Evolutionary conservation across 805 yeast species (phyloP).

Genomic region (Wickerhamiella siamensis): DNA sequence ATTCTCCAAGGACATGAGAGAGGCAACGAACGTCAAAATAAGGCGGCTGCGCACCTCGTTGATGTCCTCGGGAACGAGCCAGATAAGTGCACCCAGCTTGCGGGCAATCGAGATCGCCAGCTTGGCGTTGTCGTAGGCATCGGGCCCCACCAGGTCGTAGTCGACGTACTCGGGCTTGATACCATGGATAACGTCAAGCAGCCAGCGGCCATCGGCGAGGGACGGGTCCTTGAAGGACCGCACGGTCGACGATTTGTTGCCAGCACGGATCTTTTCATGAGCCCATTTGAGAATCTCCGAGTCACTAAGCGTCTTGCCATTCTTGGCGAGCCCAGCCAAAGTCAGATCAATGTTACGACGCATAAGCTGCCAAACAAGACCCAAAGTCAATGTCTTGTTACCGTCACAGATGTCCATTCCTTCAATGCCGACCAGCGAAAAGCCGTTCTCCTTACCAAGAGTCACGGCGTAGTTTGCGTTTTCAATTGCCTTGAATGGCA

Average conservation of each 20-base stretch:
- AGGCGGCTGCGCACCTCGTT: slow-evolving; percentile 90
- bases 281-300: slow-evolving; percentile 90
- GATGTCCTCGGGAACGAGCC: slow-evolving; percentile 99
- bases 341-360: slow-evolving; percentile 86
- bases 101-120: slow-evolving; percentile 96
- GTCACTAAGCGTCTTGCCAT: slow-evolving; percentile 68
- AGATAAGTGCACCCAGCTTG: slow-evolving; percentile 91
- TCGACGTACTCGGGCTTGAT: slow-evolving; percentile 96
- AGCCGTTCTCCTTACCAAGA: slow-evolving; percentile 80
- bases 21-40: slow-evolving; percentile 87
- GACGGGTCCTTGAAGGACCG: slow-evolving; percentile 79
- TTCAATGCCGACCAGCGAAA: slow-evolving; percentile 93
- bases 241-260: slow-evolving; percentile 59
- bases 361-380: slow-evolving; percentile 97
- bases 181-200: slow-evolving; percentile 83
- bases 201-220: slow-evolving; percentile 61
- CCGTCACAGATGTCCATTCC: slow-evolving; percentile 97
- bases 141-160: slow-evolving; percentile 82
- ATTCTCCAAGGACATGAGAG: slow-evolving; percentile 59
- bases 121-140: slow-evolving; percentile 84
- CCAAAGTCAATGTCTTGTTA: slow-evolving; percentile 72
- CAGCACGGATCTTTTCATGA: slow-evolving; percentile 66
- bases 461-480: slow-evolving; percentile 98
- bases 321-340: slow-evolving; percentile 51
- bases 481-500: slow-evolving; percentile 89